phyloP scores from a whole-genome alignment of 805 yeast genomes.

The Sugiyamaella floridensis region DNA sequence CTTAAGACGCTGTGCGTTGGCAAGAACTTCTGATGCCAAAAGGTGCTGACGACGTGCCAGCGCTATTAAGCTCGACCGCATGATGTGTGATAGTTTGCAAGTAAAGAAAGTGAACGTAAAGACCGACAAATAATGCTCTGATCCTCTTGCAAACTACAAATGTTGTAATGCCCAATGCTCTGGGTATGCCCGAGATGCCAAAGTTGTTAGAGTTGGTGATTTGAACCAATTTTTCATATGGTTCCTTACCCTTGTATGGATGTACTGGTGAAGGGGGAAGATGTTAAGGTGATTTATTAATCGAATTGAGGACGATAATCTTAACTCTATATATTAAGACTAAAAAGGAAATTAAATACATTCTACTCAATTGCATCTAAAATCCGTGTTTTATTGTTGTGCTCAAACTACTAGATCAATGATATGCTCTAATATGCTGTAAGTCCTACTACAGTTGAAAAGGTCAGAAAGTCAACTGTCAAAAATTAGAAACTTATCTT shows the following conservation, averaged over 20 bases:
- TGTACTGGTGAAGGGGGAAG: background rate
- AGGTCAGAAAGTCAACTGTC: no score
- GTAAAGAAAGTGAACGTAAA: background rate
- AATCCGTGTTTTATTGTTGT: background rate
- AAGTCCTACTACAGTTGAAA: no score
- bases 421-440: no score
- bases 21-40: constrained; percentile 26
- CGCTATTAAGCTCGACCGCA: background rate
- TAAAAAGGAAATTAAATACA: no score
- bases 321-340: background rate
- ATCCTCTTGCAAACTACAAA: no score
- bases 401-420: no score
- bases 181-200: no score
- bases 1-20: constrained; percentile 12
- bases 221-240: background rate
- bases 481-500: no score
- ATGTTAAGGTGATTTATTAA: background rate
- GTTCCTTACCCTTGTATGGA: background rate
- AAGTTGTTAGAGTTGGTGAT: background rate
- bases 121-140: no score
- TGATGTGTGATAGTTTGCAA: background rate
- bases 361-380: background rate
- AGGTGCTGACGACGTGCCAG: constrained; percentile 18
- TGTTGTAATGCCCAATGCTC: no score
- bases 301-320: no score